Evolutionary conservation across 805 yeast genomes (phyloP).

Genomic region (Zygotorulaspora danielsina): DNA sequence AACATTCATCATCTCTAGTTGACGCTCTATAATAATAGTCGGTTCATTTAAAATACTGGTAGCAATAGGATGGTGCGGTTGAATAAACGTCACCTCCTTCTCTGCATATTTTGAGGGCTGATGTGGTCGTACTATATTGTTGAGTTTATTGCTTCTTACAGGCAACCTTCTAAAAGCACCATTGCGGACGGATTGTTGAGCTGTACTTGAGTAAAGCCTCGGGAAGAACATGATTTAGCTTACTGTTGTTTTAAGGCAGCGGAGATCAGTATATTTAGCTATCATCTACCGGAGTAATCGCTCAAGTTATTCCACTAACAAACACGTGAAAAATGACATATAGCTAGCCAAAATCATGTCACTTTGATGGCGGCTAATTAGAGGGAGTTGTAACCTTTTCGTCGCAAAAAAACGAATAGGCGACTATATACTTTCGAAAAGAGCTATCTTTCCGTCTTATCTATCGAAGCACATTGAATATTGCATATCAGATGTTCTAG

Average conservation of each 20-base stretch:
- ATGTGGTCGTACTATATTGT: slow-evolving; percentile 2
- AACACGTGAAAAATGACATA: too few species aligned
- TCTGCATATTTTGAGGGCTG: slow-evolving; percentile 2
- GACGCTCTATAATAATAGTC: slow-evolving; percentile 79
- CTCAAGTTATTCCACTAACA: too few species aligned
- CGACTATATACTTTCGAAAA: too few species aligned
- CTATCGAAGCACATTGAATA: too few species aligned
- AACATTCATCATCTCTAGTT: slow-evolving; percentile 82
- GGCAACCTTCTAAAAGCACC: slow-evolving; percentile 13
- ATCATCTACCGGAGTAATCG: too few species aligned
- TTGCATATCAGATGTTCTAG: too few species aligned
- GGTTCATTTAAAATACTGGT: slow-evolving; percentile 65
- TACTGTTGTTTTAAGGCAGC: too few species aligned
- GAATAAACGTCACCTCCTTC: slow-evolving; percentile 33
- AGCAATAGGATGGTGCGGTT: slow-evolving; percentile 55
- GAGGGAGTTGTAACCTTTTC: too few species aligned
- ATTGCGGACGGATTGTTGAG: slow-evolving; percentile 8
- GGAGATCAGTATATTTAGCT: too few species aligned
- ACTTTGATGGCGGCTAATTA: not conserved
- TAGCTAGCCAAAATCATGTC: too few species aligned
- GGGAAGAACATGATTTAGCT: slow-evolving; percentile 5
- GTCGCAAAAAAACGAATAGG: too few species aligned
- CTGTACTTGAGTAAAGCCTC: slow-evolving; percentile 15
- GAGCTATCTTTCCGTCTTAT: too few species aligned
- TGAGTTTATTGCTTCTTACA: not conserved